Evolutionary conservation across 2,329 filamentous ascomycete genomes (phyloP), one percentile per base, ranked within the genome.

Genomic region (Trichoderma cornu-damae): DNA sequence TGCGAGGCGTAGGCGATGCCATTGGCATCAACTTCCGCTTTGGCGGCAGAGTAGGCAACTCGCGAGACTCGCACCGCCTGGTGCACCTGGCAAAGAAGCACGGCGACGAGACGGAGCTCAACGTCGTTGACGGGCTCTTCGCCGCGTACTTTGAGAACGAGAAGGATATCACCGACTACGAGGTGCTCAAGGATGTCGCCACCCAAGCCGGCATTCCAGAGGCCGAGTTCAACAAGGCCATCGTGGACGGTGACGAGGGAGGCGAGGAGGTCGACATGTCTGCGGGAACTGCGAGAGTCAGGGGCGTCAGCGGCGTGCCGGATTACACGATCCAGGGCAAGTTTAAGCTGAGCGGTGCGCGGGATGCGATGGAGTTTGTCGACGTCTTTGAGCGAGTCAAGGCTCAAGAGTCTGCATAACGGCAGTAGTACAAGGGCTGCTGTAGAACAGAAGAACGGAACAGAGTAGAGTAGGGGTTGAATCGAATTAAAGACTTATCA

Each of bases 321-420:
- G 83, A 88, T 66, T 90, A 88, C 69, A 83, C 83, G 4, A 79
- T 94, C 57, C 87, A 91, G 68, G 83, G 79, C 2, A 73, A 74
- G 62, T 90, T 82, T 69, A 78, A 83, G 61, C 75, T 92, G 20
- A 82, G 83, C 12, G 89, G 89, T 1, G 87, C 86, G 37, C 85
- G 90, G 72, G 82, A 86, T 58, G 78, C 83, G 1, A 76, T 76
- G 52, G 79, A 81, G 1, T 89, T 91, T 67, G 70, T 87, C 61
- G 76, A 80, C 61, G 72, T 87, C 12, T 90, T 92, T 70, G 80
- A 85, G 65, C 74, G 78, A 66, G 74, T 87, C 48, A 72, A 70
- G 62, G 64, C 67, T n/a, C 46, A 61, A 8, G 68, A 69, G 55
- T 22, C 61, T 43, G 26, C 30, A 32, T 26, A 40, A 43, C 5